Evolutionary conservation across 352 stramenopile species (phyloP).

Genomic region (Peronospora belbahrii): DNA sequence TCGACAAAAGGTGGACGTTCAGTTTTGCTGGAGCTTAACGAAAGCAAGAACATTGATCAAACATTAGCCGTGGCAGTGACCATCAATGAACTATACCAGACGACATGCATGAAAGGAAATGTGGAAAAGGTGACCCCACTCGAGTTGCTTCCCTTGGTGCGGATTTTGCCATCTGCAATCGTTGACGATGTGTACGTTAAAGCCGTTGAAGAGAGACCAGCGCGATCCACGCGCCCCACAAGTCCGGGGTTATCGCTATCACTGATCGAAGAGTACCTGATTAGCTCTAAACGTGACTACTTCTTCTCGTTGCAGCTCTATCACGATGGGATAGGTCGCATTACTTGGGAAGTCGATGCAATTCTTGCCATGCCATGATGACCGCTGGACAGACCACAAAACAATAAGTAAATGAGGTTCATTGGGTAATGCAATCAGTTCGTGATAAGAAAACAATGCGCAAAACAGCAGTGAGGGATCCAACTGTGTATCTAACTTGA

Average conservation of each 20-base stretch:
- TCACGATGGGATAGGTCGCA: conserved; percentile 9
- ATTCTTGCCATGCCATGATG: conserved; percentile 16
- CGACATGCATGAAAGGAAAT: conserved; percentile 6
- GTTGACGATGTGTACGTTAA: conserved; percentile 19
- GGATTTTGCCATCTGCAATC: conserved; percentile 20
- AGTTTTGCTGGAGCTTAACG: conserved; percentile 17
- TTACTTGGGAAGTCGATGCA: conserved; percentile 29
- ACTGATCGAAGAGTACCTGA: conserved; percentile 19
- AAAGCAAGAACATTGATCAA: conserved; percentile 11
- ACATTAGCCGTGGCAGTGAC: conserved; percentile 16
- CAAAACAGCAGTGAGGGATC: not conserved
- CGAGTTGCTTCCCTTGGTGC: conserved; percentile 21
- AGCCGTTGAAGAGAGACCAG: not conserved
- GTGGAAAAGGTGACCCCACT: conserved; percentile 10
- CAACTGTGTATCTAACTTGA: conserved; percentile 2
- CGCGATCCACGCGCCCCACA: not conserved
- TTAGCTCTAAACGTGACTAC: conserved; percentile 2
- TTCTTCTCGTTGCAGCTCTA: conserved; percentile 36
- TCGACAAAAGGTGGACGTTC: not conserved
- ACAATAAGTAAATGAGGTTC: conserved; percentile 1
- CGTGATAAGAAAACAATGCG: conserved; percentile 7
- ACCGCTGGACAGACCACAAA: not conserved
- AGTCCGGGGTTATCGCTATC: conserved; percentile 16
- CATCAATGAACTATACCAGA: conserved; percentile 24
- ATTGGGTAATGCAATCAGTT: not conserved